These are phyloP conservation scores for Rhodotorula babjevae DNA, from an alignment of 768 basidiomycete species.

Conservation along the genomic window DNA sequence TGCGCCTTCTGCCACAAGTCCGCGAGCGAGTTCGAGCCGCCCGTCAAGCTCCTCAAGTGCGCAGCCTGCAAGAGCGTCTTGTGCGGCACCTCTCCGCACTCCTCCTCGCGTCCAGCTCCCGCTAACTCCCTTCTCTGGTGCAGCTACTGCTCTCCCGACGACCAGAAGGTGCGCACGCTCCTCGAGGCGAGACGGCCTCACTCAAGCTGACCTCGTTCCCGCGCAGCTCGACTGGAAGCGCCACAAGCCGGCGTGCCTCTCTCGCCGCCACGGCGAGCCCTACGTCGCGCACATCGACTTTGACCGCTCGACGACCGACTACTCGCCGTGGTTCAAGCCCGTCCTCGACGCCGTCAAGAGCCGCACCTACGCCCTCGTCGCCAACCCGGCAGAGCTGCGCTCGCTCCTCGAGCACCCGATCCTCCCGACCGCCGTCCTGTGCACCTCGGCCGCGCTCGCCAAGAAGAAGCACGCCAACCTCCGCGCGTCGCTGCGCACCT, in stretches of 20 bases:
- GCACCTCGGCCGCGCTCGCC: not conserved
- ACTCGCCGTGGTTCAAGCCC: slow-evolving; percentile 14
- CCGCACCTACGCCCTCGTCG: slow-evolving; percentile 2
- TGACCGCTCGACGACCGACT: not conserved
- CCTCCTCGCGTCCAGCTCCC: too few relatives aligned
- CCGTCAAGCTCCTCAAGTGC: not conserved
- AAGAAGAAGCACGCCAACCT: not conserved
- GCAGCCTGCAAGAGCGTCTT: not conserved
- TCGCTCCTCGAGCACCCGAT: not conserved
- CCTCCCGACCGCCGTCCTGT: not conserved
- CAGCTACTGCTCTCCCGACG: not conserved
- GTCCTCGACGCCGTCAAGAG: slow-evolving; percentile 15
- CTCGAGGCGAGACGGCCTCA: too few relatives aligned
- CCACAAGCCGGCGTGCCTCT: slow-evolving; percentile 5
- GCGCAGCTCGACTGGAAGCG: slow-evolving; percentile 2
- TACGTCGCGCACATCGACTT: slow-evolving; percentile 11
- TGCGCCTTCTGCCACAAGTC: not conserved
- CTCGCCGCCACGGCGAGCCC: not conserved
- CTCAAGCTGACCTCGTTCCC: not conserved
- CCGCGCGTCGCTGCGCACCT: not conserved
- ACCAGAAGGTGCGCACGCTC: not conserved
- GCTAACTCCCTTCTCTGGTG: too few relatives aligned
- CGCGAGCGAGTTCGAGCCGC: not conserved
- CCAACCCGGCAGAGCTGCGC: not conserved
- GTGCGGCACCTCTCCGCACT: not conserved